Base-by-base conservation (phyloP, 2,329 filamentous ascomycete genomes). In the Capronia epimyces region DNA sequence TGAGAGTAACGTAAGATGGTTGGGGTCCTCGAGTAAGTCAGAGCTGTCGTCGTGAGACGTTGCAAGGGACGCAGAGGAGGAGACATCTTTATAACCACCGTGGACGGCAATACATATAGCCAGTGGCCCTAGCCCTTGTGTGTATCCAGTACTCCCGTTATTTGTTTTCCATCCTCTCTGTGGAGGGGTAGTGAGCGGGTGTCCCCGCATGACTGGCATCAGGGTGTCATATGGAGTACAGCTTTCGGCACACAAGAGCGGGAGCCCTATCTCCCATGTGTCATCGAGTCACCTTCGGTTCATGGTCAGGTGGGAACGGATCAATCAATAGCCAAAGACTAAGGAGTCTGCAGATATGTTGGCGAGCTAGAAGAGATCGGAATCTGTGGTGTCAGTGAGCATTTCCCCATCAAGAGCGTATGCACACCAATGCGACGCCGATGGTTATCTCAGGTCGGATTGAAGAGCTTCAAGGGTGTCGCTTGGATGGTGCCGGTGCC, bases 21-120 rank as follows among this genome's bases (percentile, higher is more conserved):
- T 43, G 47, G 13, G 20, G 43, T 37, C 24, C 37, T 52, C 41
- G 46, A 52, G 18, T 29, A n/a, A n/a, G n/a, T 51, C 10, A 48
- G 27, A 45, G 49, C 41, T 51, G 50, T 48, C 25, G 20, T 27
- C 13, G 50, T 49, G 16, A 53, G 44, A 49, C 50, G 47, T 43
- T 46, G 53, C 15, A 55, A 20, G 36, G 45, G 25, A 46, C 48
- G 46, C 12, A 53, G 36, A 49, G 27, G 40, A 37, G 45, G 24
- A 49, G 54, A 50, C 54, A 56, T 53, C 24, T 47, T 43, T 21
- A 39, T 15, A 24, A 39, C 37, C 25, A 22, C 42, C 21, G 27
- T 7, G 34, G n/a, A 45, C 43, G 44, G 40, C 18, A 49, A 46
- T 53, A 51, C 51, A 56, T 50, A 53, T 51, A 48, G 46, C 46